Base-by-base conservation (phyloP, 441 rosid species). In the Isatis lusitanica region DNA sequence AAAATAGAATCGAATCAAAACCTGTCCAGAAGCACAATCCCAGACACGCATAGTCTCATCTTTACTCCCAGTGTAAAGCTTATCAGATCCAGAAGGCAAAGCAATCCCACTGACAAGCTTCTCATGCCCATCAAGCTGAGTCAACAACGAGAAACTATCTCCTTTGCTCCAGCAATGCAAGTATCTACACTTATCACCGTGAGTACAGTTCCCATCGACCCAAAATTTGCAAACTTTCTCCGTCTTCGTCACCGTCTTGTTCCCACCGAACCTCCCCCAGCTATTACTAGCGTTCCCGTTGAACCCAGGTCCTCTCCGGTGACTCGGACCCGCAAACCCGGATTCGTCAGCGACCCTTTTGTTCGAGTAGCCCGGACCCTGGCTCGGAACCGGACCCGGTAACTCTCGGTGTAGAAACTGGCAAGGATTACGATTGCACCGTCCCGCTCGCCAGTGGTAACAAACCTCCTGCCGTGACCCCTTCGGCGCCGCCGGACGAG, bases 11-110 rank as follows among this genome's bases (percentile, higher is more conserved):
- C 3, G 63, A 56, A 67, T 40, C 47, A 66, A 73, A 69, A 92
- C 99, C 98, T 91, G 92, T 70, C 99, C 98, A 64, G 99, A 87
- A 47, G 87, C 89, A 63, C 97, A 91, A 85, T 93, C 97, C 99
- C 99, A 96, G 57, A 86, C 82, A 63, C 96, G 85, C 30, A 91
- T 84, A 8, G 98, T 86, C 80, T 85, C 94, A 73, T 96, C 99
- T 76, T 89, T 82, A 80, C 97, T 86, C 40, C 93, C 97, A 0
- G 99, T 87, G 75, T 88, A 95, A 81, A 96, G 97, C 84, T 88
- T 93, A 83, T 88, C 89, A 6, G 96, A 91, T 11, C 90, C 97
- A 9, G 93, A 79, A 21, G 99, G 97, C 75, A 91, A 71, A 15
- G 97, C 90, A 75, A 96, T 93, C 71, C 93, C 98, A 78, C 83